Evolutionary conservation across 352 stramenopile species (phyloP).

Genomic region (Globisporangium ultimum): DNA sequence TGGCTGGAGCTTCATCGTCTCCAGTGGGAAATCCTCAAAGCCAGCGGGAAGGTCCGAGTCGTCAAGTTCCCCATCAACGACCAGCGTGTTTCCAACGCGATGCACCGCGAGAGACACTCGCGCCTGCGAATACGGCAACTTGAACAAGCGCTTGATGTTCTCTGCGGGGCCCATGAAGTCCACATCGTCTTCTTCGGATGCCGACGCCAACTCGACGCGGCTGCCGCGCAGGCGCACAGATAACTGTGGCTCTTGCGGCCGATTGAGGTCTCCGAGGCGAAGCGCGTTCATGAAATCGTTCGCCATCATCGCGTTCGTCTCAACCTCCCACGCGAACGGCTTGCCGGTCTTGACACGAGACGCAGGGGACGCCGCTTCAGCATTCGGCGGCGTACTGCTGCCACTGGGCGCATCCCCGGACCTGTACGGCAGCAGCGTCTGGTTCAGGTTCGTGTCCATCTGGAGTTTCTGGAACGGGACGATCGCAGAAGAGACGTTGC

Average conservation of each 20-base stretch:
- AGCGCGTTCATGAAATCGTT: conserved; percentile 74
- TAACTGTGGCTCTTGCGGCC: conserved; percentile 57
- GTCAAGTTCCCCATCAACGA: conserved; percentile 78
- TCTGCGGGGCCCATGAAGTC: conserved; percentile 80
- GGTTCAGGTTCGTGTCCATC: conserved; percentile 74
- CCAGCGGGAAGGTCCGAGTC: conserved; percentile 61
- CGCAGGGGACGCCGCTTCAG: conserved; percentile 3
- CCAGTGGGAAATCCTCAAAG: conserved; percentile 58
- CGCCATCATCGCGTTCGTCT: conserved; percentile 31
- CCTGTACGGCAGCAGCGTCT: conserved; percentile 56
- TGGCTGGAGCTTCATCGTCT: conserved; percentile 52
- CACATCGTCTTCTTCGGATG: conserved; percentile 61
- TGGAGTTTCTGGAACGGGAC: conserved; percentile 83
- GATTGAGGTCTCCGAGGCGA: conserved; percentile 38
- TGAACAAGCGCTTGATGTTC: conserved; percentile 87
- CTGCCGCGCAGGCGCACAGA: conserved; percentile 63
- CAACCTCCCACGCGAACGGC: conserved; percentile 29
- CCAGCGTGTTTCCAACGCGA: conserved; percentile 69
- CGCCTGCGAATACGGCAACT: conserved; percentile 78
- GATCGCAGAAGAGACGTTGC: conserved; percentile 43
- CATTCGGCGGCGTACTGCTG: not conserved
- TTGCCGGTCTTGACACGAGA: conserved; percentile 19
- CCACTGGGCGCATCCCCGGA: not conserved
- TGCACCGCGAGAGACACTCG: conserved; percentile 81
- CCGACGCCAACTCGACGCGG: conserved; percentile 67